phyloP scores from a whole-genome alignment of 1,284 basidiomycete species.

The Ustilago nuda region DNA sequence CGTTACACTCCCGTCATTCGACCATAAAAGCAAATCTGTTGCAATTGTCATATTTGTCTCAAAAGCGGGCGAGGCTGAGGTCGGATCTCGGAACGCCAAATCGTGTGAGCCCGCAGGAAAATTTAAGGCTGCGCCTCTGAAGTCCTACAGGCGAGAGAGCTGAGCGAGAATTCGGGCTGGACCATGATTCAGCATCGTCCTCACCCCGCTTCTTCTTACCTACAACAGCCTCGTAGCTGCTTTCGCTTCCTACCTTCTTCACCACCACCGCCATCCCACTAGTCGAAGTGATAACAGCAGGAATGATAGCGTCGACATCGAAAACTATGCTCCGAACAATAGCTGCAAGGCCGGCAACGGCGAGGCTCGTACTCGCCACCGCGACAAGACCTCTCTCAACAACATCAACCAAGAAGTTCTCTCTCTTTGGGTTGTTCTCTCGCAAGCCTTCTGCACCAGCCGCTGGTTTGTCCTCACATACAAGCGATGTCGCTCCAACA shows the following conservation, averaged over 20 bases:
- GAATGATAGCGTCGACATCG: conserved; percentile 1
- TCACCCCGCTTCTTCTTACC: not conserved
- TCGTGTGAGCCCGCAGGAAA: not conserved
- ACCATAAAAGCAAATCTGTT: conserved; percentile 4
- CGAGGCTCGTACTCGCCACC: not conserved
- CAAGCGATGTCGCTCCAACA: not conserved
- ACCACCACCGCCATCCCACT: not conserved
- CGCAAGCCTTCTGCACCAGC: not conserved
- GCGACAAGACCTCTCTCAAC: not conserved
- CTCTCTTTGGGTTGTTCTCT: not conserved
- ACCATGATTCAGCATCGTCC: conserved; percentile 15
- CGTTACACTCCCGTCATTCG: not conserved
- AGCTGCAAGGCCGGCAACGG: not conserved
- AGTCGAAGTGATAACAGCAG: not conserved
- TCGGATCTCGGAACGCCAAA: conserved; percentile 6
- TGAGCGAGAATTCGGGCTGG: conserved; percentile 20
- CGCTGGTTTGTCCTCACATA: not conserved
- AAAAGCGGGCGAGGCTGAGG: not conserved
- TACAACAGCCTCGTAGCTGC: not conserved
- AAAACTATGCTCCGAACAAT: not conserved
- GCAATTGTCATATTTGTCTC: not conserved
- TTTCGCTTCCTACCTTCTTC: not conserved
- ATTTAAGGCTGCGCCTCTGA: conserved; percentile 1
- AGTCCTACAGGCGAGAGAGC: conserved; percentile 1
- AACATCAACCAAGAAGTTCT: not conserved